Evolutionary conservation across 306 rosid genomes (phyloP).

Genomic region (Pyrus bretschneideri): DNA sequence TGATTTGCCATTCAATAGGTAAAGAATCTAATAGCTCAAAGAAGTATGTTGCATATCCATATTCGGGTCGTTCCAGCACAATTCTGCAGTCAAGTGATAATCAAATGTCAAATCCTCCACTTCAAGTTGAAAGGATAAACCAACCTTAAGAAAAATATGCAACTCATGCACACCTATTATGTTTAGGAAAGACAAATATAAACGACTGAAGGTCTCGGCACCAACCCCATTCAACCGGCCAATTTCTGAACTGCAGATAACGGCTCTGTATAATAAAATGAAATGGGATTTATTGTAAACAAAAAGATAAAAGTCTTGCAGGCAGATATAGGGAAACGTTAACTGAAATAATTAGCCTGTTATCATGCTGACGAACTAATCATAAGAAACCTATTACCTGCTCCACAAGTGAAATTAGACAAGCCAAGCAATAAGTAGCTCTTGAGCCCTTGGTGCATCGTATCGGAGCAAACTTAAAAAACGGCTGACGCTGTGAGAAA

Average conservation of each 20-base stretch:
- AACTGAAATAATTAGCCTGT: neutral
- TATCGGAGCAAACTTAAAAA: slow-evolving; percentile 43
- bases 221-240: slow-evolving; percentile 99
- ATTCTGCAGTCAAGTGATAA: slow-evolving; percentile 49
- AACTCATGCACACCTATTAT: slow-evolving; percentile 77
- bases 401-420: slow-evolving; percentile 84
- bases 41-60: slow-evolving; percentile 91
- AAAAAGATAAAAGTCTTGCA: neutral
- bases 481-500: slow-evolving; percentile 45
- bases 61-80: slow-evolving; percentile 93
- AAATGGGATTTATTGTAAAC: slow-evolving; percentile 1
- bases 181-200: slow-evolving; percentile 76
- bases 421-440: slow-evolving; percentile 70
- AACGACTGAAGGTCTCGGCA: slow-evolving; percentile 90
- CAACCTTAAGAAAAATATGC: slow-evolving; percentile 6
- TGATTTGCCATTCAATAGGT: slow-evolving; percentile 81
- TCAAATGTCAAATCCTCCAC: slow-evolving; percentile 14
- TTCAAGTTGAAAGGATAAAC: slow-evolving; percentile 7
- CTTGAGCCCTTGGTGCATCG: slow-evolving; percentile 48
- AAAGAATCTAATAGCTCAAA: slow-evolving; percentile 69
- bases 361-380: neutral
- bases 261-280: slow-evolving; percentile 40
- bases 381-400: slow-evolving; percentile 51
- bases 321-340: neutral
- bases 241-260: slow-evolving; percentile 60